Percentiles rank a stretch among this genome's conserved stretches.
Conservation (phyloP, 2,329 filamentous ascomycete species). For the Colletotrichum sp. region DNA sequence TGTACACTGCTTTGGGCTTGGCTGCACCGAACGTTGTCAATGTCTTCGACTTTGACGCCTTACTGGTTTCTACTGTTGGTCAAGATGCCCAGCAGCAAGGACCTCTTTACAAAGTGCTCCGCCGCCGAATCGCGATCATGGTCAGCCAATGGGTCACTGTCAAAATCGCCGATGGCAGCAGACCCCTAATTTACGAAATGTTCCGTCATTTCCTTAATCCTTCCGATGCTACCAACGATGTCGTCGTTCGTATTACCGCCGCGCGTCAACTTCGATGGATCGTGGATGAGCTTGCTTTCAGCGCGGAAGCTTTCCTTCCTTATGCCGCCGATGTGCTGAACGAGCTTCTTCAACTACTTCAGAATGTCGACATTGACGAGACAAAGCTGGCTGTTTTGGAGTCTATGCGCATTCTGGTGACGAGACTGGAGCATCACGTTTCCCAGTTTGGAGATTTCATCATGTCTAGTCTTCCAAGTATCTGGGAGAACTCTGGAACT, state of each 20-base stretch:
- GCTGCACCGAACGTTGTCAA: constrained; percentile 77
- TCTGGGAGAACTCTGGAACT: constrained; percentile 82
- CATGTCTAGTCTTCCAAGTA: constrained; percentile 75
- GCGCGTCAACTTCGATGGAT: constrained; percentile 82
- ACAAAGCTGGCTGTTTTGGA: constrained; percentile 90
- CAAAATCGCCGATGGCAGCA: constrained; percentile 70
- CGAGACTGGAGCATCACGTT: constrained; percentile 78
- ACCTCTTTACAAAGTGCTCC: constrained; percentile 76
- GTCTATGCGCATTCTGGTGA: constrained; percentile 81
- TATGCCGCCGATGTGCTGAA: constrained; percentile 76
- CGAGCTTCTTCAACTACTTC: constrained; percentile 76
- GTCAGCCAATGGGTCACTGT: constrained; percentile 89
- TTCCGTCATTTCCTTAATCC: constrained; percentile 85
- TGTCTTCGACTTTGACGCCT: constrained; percentile 81
- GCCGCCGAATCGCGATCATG: constrained; percentile 86
- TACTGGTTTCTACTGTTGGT: constrained; percentile 77
- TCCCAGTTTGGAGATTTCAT: constrained; percentile 77
- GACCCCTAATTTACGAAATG: constrained; percentile 82
- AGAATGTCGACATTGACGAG: constrained; percentile 80
- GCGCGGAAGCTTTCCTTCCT: constrained; percentile 73
- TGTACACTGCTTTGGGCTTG: constrained; percentile 92
- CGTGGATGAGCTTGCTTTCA: constrained; percentile 85
- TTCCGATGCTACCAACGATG: constrained; percentile 80
- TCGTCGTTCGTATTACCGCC: constrained; percentile 90
- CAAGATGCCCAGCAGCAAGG: constrained; percentile 73